Evolutionary conservation across 768 basidiomycete genomes (phyloP).

Genomic region (Hericium alpestre): DNA sequence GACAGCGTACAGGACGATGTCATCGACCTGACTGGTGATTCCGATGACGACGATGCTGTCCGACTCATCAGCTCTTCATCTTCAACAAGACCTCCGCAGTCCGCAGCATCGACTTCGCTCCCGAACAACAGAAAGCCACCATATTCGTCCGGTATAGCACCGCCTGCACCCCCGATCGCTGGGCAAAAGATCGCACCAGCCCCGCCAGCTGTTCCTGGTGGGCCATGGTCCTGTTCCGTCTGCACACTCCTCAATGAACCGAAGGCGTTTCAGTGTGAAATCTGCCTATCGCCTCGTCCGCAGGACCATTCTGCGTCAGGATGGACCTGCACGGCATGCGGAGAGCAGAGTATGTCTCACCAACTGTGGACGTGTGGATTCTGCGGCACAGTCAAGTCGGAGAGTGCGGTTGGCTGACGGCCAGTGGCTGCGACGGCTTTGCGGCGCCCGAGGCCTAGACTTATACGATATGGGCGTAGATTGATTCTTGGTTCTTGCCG

Average conservation of each 20-base stretch:
- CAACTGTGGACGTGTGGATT: constrained; percentile 66
- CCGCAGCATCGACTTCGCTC: no score
- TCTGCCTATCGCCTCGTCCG: constrained; percentile 32
- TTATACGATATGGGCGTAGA: no score
- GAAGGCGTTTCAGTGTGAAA: constrained; percentile 42
- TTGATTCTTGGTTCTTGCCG: no score
- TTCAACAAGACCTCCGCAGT: no score
- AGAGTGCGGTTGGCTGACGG: constrained; percentile 13
- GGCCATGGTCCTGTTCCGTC: constrained; percentile 38
- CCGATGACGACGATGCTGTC: constrained; percentile 23
- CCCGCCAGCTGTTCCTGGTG: no score
- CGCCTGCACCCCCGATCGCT: no score
- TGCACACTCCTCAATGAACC: constrained; percentile 59
- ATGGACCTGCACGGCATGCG: constrained; percentile 62
- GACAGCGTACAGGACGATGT: constrained; percentile 52
- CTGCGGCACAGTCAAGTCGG: constrained; percentile 58
- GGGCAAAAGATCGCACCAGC: no score
- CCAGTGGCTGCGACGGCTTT: no score
- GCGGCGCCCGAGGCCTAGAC: no score
- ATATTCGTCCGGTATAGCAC: neutral
- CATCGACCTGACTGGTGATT: constrained; percentile 46
- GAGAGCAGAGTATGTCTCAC: constrained; percentile 48
- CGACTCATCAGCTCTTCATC: no score
- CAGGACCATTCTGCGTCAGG: neutral
- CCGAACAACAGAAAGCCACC: constrained; percentile 2